These are phyloP conservation scores for Funneliformis caledonium DNA, from an alignment of 371 early-diverging fungal genomes.

Conservation along the genomic window DNA sequence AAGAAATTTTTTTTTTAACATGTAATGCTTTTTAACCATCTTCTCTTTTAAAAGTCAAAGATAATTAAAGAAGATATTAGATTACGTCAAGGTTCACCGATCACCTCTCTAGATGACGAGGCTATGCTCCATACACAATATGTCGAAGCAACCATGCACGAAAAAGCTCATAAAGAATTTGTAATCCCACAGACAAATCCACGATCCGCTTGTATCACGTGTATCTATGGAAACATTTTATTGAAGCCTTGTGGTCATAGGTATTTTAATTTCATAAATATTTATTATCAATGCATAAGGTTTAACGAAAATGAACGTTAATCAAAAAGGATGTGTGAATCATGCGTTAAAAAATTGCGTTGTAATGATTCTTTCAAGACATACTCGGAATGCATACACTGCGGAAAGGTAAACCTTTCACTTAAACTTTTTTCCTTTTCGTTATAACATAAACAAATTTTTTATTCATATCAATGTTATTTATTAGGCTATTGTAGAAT, in stretches of 20 bases:
- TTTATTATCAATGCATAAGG: neutral
- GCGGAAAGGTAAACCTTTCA: constrained; percentile 13
- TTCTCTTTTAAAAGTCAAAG: neutral
- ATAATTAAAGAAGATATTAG: neutral
- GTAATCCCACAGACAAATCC: neutral
- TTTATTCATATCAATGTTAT: neutral
- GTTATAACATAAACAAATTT: neutral
- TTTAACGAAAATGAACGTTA: constrained; percentile 1
- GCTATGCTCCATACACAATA: neutral
- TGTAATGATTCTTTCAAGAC: constrained; percentile 28
- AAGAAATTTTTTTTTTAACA: too few species aligned
- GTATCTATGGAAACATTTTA: constrained; percentile 29
- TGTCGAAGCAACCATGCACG: neutral
- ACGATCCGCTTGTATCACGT: constrained; percentile 11
- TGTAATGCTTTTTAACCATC: too few species aligned
- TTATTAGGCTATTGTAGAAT: constrained; percentile 24
- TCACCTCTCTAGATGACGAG: neutral
- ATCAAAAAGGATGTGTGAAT: constrained; percentile 35
- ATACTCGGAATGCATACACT: constrained; percentile 30
- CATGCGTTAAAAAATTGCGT: constrained; percentile 32
- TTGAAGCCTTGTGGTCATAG: constrained; percentile 37
- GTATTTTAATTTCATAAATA: neutral
- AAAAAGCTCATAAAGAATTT: neutral
- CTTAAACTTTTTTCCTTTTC: neutral
- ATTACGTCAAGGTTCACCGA: neutral